phyloP scores from a whole-genome alignment of 805 yeast genomes.

The Dipodascus geniculatus region DNA sequence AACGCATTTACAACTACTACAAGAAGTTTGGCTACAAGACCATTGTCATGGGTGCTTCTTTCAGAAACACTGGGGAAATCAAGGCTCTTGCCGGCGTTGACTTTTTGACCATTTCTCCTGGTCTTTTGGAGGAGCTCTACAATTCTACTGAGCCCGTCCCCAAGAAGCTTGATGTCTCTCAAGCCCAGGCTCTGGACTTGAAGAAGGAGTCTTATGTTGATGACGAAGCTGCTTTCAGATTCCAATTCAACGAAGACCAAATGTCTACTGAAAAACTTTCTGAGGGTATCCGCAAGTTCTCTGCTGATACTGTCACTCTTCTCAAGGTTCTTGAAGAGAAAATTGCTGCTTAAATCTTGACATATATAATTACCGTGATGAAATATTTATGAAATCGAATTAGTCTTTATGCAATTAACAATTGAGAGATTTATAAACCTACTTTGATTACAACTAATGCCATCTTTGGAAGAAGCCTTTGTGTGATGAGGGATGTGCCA shows the following conservation, averaged over 20 bases:
- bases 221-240: constrained; percentile 86
- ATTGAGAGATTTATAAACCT: too few species aligned
- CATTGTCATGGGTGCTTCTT: constrained; percentile 99
- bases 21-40: constrained; percentile 94
- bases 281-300: constrained; percentile 96
- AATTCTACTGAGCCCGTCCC: constrained; percentile 75
- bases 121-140: constrained; percentile 75
- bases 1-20: constrained; percentile 88
- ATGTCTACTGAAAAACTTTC: constrained; percentile 97
- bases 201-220: constrained; percentile 71
- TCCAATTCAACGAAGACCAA: constrained; percentile 84
- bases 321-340: constrained; percentile 24
- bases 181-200: constrained; percentile 42
- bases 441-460: background rate
- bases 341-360: constrained; percentile 2
- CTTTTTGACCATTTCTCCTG: constrained; percentile 90
- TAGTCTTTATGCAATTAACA: background rate
- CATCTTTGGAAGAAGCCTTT: background rate
- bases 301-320: constrained; percentile 83
- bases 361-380: background rate
- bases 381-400: background rate
- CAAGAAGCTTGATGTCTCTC: constrained; percentile 58
- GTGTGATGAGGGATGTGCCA: too few species aligned
- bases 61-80: constrained; percentile 95
- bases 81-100: constrained; percentile 96